These are phyloP conservation scores for Fusarium liriodendri DNA, from an alignment of 2,329 filamentous ascomycete species.

Conservation along the genomic window DNA sequence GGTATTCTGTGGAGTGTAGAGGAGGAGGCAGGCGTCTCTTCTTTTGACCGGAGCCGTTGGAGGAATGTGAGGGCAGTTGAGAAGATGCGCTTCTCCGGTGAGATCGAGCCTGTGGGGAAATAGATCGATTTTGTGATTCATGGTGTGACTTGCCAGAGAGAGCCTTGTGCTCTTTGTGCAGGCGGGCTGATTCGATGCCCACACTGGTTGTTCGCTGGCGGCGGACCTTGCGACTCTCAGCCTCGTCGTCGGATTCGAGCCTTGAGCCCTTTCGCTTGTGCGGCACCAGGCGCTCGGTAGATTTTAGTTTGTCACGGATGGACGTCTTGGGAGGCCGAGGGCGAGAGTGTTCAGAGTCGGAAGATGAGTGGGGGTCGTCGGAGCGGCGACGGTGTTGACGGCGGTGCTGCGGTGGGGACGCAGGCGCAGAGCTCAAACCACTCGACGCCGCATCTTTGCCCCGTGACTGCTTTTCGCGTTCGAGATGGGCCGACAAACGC, in stretches of 20 bases:
- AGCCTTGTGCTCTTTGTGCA: constrained; percentile 49
- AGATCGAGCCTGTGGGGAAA: constrained; percentile 67
- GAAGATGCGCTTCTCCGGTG: constrained; percentile 75
- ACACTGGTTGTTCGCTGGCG: constrained; percentile 63
- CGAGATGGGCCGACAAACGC: constrained; percentile 52
- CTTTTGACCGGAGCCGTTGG: constrained; percentile 68
- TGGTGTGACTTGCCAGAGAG: constrained; percentile 46
- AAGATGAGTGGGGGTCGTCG: constrained; percentile 59
- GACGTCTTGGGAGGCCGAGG: constrained; percentile 56
- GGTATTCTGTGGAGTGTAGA: constrained; percentile 71
- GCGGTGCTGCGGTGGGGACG: constrained; percentile 60
- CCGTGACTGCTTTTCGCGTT: constrained; percentile 55
- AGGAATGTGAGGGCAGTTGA: constrained; percentile 66
- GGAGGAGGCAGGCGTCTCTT: constrained; percentile 72
- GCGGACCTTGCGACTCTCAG: constrained; percentile 64
- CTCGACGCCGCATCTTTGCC: constrained; percentile 62
- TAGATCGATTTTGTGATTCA: constrained; percentile 58
- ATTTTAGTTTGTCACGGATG: constrained; percentile 60
- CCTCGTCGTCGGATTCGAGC: constrained; percentile 69
- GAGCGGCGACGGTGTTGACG: constrained; percentile 48
- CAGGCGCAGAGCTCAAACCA: constrained; percentile 68
- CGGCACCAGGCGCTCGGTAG: constrained; percentile 58
- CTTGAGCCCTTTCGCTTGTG: constrained; percentile 66
- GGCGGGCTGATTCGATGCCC: constrained; percentile 50
- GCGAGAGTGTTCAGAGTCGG: constrained; percentile 65